phyloP scores from a whole-genome alignment of 129 eudicot genomes.

The Pulicaria dysenterica region DNA sequence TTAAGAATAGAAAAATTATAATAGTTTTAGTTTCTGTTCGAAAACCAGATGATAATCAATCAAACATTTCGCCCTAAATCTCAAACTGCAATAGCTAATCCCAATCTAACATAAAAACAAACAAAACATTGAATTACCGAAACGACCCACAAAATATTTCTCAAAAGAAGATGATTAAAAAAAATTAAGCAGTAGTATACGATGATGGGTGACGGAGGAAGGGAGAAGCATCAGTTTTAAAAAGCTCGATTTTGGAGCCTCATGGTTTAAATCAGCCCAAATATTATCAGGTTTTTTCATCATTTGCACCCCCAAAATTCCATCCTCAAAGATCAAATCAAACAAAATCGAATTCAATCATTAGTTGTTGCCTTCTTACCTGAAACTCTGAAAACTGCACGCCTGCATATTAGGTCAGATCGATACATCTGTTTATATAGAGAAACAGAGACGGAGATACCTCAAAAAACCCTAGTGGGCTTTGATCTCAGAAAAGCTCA shows the following conservation, averaged over 20 bases:
- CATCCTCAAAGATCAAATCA: background rate
- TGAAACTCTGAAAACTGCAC: background rate
- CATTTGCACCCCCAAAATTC: constrained; percentile 18
- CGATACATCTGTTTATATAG: background rate
- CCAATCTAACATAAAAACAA: no score
- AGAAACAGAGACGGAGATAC: background rate
- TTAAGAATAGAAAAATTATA: no score
- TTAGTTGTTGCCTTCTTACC: background rate
- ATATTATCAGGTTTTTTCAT: constrained; percentile 28
- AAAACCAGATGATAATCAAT: no score
- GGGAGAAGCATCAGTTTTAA: constrained; percentile 40
- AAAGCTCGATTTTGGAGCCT: constrained; percentile 52
- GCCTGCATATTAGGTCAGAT: background rate
- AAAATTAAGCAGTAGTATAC: background rate
- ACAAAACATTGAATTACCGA: no score
- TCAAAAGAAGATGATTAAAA: no score
- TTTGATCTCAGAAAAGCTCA: background rate
- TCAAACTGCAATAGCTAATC: no score
- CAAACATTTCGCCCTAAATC: no score
- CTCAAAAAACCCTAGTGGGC: background rate
- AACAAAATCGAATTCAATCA: background rate
- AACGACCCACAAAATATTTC: no score
- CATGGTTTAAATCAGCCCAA: constrained; percentile 42
- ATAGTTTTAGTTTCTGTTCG: no score
- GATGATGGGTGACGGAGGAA: background rate